Conservation (phyloP, 768 basidiomycete species). For the Xerocomellus amylosporus region DNA sequence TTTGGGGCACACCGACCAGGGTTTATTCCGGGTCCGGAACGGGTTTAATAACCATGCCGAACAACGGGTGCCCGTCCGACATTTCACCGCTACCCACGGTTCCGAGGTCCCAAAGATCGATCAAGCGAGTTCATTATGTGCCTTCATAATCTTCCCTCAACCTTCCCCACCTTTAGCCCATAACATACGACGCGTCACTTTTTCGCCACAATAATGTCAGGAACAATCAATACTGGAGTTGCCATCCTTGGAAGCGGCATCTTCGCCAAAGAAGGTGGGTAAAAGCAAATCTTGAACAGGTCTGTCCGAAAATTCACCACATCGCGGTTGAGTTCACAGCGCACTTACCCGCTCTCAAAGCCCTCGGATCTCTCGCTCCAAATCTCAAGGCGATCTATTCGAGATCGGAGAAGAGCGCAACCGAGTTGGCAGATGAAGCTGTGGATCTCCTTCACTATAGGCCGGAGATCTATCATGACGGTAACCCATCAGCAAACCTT, state of each 20-base stretch:
- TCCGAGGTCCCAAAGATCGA: neutral
- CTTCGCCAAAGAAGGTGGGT: conserved; percentile 70
- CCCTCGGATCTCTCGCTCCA: conserved; percentile 45
- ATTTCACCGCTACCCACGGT: neutral
- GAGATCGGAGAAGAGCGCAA: conserved; percentile 61
- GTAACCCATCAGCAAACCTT: conserved; percentile 42
- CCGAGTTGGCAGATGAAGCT: conserved; percentile 50
- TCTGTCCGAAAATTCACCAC: conserved; percentile 22
- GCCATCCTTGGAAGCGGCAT: conserved; percentile 83
- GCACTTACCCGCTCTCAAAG: conserved; percentile 73
- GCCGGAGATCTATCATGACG: conserved; percentile 59
- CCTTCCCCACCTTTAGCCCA: neutral
- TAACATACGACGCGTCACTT: neutral
- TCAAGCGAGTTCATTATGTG: neutral
- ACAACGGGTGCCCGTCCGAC: neutral
- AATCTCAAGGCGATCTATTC: conserved; percentile 75
- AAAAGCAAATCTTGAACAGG: neutral
- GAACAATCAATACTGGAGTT: conserved; percentile 43
- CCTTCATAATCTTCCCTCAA: neutral
- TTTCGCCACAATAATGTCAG: conserved; percentile 35
- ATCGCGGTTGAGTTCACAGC: conserved; percentile 42
- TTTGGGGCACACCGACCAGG: neutral
- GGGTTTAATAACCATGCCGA: neutral
- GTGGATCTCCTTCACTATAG: conserved; percentile 35
- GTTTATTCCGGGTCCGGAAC: neutral